Base-by-base conservation (phyloP, 306 rosid species). In the Corylus avellana region DNA sequence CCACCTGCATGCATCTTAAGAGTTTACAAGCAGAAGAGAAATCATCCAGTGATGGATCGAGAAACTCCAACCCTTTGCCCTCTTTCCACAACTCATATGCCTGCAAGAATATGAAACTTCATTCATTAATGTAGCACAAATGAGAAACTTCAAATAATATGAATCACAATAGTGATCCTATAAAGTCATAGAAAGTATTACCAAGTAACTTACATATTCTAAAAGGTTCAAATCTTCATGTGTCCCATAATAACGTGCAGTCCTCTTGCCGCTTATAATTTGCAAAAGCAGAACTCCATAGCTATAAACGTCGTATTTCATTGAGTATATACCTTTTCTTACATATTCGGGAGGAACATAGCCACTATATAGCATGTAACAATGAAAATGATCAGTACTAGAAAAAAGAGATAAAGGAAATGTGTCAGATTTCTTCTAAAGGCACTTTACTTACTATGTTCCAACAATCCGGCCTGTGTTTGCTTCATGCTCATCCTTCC, bases 41-140 rank as follows among this genome's bases (percentile, higher is more conserved):
- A 62, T 85, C 87, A 16, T 87, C 90, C 1, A 85, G 75, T 32
- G 81, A n/a, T 18, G 76, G 25, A 58, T 85, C 89, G 32, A 61
- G 46, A 64, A 85, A 78, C 22, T 85, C 82, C 69, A 61, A 61
- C 53, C 66, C 84, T 44, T 76, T 35, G 8, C 83, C 89, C 56
- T 73, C 77, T 62, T 78, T 83, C 87, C 87, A 83, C 22, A 83
- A 27, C 18, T 62, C 77, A 70, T 83, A 81, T 75, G 87, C 91
- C 89, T 88, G 78, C 35, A 80, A 39, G 17, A 9, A 58, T 32
- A 32, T 32, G 35, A 32, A 32, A 32, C 35, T 32, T 32, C 35
- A 32, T 32, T 32, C 35, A 32, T 32, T 32, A 22, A 22, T 22
- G 44, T 29, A 37, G 39, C 61, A 29, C 59, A 62, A 72, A 70